Evolutionary conservation across 2,329 filamentous ascomycete genomes (phyloP).

Genomic region (Aspergillus versicolor): DNA sequence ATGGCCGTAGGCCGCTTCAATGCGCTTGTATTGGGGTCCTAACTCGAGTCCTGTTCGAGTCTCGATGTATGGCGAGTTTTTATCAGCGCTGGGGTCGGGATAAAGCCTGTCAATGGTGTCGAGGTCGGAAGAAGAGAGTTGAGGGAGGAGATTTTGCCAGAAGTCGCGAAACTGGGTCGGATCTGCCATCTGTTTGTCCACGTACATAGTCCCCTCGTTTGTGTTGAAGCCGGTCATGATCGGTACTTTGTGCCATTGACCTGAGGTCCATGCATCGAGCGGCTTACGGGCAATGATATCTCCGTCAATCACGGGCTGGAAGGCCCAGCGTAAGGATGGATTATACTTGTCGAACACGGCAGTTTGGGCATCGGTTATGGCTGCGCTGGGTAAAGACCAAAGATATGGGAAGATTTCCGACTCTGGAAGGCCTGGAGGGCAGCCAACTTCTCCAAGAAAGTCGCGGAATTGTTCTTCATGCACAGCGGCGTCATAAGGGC

Average conservation of each 20-base stretch:
- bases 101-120: constrained; percentile 60
- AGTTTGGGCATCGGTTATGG: constrained; percentile 41
- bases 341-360: constrained; percentile 49
- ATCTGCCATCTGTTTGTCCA: constrained; percentile 51
- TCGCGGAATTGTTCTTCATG: constrained; percentile 48
- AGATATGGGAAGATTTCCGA: constrained; percentile 43
- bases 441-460: constrained; percentile 39
- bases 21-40: constrained; percentile 54
- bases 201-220: constrained; percentile 67
- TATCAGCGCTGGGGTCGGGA: constrained; percentile 54
- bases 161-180: constrained; percentile 58
- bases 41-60: constrained; percentile 28
- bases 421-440: constrained; percentile 24
- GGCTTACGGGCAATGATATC: constrained; percentile 59
- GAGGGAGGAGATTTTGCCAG: constrained; percentile 62
- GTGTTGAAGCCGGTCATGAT: constrained; percentile 70
- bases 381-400: constrained; percentile 37
- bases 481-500: constrained; percentile 39
- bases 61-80: constrained; percentile 27
- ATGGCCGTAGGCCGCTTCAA: constrained; percentile 50
- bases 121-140: constrained; percentile 54
- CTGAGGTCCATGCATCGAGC: constrained; percentile 57
- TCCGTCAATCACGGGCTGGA: constrained; percentile 68
- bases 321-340: constrained; percentile 54
- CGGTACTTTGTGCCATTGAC: constrained; percentile 56